Percentiles rank a stretch among this genome's conserved stretches.
phyloP scores from a whole-genome alignment of 257 asterid species.

The Rubia yunnanensis region DNA sequence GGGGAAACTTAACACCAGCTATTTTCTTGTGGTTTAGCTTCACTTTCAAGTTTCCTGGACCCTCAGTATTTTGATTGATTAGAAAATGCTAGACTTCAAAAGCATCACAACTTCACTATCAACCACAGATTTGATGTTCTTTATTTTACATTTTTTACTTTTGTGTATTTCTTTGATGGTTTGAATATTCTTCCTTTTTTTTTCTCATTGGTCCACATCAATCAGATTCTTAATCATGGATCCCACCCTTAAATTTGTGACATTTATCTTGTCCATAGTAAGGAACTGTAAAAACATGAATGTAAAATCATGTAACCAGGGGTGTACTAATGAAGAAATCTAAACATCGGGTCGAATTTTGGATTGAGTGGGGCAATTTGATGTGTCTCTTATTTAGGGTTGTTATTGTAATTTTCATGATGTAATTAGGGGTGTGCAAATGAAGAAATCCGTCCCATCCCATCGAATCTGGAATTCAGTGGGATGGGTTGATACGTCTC shows the following conservation, averaged over 20 bases:
- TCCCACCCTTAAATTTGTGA: not conserved
- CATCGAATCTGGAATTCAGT: too few relatives aligned
- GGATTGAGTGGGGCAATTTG: too few relatives aligned
- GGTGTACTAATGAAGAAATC: too few relatives aligned
- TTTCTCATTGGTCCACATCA: not conserved
- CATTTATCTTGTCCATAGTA: too few relatives aligned
- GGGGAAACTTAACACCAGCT: not conserved
- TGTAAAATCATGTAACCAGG: too few relatives aligned
- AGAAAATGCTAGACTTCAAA: not conserved
- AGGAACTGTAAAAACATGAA: too few relatives aligned
- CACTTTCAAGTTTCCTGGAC: not conserved
- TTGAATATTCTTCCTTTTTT: not conserved
- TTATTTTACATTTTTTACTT: not conserved
- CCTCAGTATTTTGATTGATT: not conserved
- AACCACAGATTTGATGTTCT: not conserved
- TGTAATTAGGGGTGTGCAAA: too few relatives aligned
- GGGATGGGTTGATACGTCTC: too few relatives aligned
- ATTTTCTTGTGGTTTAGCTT: not conserved
- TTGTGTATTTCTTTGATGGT: not conserved
- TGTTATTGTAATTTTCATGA: too few relatives aligned
- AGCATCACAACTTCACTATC: not conserved
- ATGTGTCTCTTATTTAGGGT: too few relatives aligned
- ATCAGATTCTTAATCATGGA: not conserved
- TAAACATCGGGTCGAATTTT: too few relatives aligned
- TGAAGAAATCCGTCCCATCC: too few relatives aligned